Base-by-base conservation (phyloP, 495 filamentous ascomycete species). In the Bacidia gigantensis region DNA sequence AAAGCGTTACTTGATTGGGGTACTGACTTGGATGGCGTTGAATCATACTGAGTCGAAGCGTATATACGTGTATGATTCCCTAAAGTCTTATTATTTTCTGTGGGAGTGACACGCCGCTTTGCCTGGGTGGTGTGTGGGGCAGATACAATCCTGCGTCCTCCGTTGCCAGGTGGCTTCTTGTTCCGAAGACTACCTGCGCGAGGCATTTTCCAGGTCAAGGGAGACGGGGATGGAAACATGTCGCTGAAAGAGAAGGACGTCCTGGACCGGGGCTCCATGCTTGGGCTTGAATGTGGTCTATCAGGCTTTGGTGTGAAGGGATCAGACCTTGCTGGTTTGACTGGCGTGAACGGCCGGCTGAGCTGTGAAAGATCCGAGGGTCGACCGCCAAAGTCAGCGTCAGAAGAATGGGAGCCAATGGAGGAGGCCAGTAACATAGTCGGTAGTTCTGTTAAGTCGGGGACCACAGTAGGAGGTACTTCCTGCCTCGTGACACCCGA, bases 371-470 rank as follows among this genome's bases (percentile, higher is more conserved):
- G 23, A 17, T 52, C 49, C 11, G 56, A 54, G 20, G 46, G 44
- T 51, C 52, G 44, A 24, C 42, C 24, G 21, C 42, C 44, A 14
- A 38, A 35, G 11, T 22, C 49, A 46, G 56, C 52, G 24, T 58
- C 42, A 22, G 53, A 52, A 17, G 57, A 55, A 12, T 43, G 43
- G 43, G 56, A 52, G 14, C 55, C 61, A 23, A 75, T 60, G 18
- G 65, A 63, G 14, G 66, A 67, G 46, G 68, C 71, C 29, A 68
- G 54, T 22, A 75, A 46, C 40, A 76, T 60, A 26, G 67, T 68
- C 38, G 72, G 72, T 14, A 61, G 38, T 45, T 61, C 59, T 11
- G 43, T 55, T 3, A 51, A 25, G 10, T 50, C 53, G 26, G 61
- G 65, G n/a, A 68, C 50, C 18, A 69, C 61, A 21, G 59, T 62